A percentile compares a stretch with the other conserved stretches of the same genome.
Evolutionary conservation across 2,329 filamentous ascomycete genomes (phyloP).

Genomic region (Fusarium sp.): DNA sequence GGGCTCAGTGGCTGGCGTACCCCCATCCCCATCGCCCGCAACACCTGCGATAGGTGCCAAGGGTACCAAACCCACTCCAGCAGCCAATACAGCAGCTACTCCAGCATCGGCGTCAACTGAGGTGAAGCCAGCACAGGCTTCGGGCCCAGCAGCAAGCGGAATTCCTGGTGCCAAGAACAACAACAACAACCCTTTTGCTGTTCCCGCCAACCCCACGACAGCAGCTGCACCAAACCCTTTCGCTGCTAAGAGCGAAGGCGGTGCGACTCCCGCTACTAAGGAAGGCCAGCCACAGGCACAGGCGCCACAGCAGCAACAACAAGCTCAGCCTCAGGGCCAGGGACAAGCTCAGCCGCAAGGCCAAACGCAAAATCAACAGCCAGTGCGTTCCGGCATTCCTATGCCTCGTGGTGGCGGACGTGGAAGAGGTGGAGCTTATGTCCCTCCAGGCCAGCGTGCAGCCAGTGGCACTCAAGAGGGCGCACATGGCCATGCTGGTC

Average conservation of each 20-base stretch:
- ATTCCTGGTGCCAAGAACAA: slow-evolving; percentile 43
- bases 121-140: slow-evolving; percentile 35
- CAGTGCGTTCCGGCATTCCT: slow-evolving; percentile 56
- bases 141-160: slow-evolving; percentile 36
- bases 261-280: slow-evolving; percentile 31
- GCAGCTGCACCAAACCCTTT: slow-evolving; percentile 50
- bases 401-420: slow-evolving; percentile 59
- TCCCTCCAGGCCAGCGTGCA: slow-evolving; percentile 55
- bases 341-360: no score
- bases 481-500: slow-evolving; percentile 49
- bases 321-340: slow-evolving; percentile 7
- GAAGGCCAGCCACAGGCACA: slow-evolving; percentile 32
- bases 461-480: slow-evolving; percentile 55
- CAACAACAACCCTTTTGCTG: slow-evolving; percentile 55
- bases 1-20: slow-evolving; percentile 39
- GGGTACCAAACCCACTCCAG: slow-evolving; percentile 24
- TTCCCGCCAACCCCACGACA: slow-evolving; percentile 31
- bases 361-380: slow-evolving; percentile 36
- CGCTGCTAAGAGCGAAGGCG: slow-evolving; percentile 40
- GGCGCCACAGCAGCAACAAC: slow-evolving; percentile 38
- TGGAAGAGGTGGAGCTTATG: slow-evolving; percentile 56
- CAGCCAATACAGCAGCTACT: slow-evolving; percentile 31
- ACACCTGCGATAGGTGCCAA: slow-evolving; percentile 36
- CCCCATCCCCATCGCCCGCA: slow-evolving; percentile 44
- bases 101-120: slow-evolving; percentile 25